Evolutionary conservation across 192 early-diverging fungal genomes (phyloP).

Genomic region (Rhizophagus prolifer): DNA sequence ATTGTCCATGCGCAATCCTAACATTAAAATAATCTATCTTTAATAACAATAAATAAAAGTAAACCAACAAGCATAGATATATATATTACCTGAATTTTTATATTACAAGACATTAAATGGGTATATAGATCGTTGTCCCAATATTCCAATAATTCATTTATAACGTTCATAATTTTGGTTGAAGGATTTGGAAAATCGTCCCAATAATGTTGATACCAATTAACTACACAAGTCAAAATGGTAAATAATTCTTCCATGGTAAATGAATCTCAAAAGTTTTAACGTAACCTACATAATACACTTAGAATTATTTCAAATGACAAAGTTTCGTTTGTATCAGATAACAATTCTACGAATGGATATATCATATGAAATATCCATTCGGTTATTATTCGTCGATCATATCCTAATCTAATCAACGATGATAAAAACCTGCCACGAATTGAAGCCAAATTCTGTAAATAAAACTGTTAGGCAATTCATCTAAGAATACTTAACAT

Average conservation of each 20-base stretch:
- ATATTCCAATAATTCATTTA: neutral
- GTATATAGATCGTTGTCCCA: neutral
- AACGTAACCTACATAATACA: conserved; percentile 2
- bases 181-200: conserved; percentile 1
- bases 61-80: no score
- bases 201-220: conserved; percentile 16
- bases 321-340: neutral
- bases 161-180: neutral
- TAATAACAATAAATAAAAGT: neutral
- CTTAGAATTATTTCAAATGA: neutral
- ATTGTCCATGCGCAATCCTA: neutral
- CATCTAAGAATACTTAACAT: neutral
- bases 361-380: conserved; percentile 7
- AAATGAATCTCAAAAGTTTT: neutral
- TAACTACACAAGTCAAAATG: neutral
- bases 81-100: neutral
- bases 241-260: no score
- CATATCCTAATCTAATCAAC: neutral
- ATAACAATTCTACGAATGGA: conserved; percentile 7
- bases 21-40: neutral
- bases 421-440: neutral
- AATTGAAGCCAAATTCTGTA: neutral
- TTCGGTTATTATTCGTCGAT: neutral
- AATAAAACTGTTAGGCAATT: neutral
- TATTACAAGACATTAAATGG: neutral